Evolutionary conservation across 352 stramenopile genomes (phyloP).

Genomic region (Phytopythium kandeliae): DNA sequence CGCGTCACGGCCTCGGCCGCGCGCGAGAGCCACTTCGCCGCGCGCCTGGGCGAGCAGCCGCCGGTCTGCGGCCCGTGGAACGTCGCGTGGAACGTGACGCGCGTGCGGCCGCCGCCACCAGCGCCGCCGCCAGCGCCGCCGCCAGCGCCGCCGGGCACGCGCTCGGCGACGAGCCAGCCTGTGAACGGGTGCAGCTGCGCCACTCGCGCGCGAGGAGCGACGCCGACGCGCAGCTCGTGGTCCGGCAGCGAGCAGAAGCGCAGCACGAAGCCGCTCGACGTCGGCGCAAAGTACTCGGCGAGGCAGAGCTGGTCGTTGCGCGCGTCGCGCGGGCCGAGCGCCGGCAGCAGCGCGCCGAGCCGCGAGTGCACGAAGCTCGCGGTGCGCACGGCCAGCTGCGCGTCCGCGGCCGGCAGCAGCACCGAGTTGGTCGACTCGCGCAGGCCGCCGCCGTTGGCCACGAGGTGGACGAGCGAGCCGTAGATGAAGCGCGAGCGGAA

Average conservation of each 20-base stretch:
- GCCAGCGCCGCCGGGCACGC: constrained; percentile 5
- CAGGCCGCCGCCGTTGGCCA: constrained; percentile 11
- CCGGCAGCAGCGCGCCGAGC: neutral
- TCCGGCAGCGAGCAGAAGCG: constrained; percentile 20
- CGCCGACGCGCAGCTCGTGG: constrained; percentile 19
- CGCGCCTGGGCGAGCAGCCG: constrained; percentile 7
- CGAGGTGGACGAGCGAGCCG: constrained; percentile 25
- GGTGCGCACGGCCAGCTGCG: constrained; percentile 28
- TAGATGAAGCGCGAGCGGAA: constrained; percentile 32
- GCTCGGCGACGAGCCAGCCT: constrained; percentile 21
- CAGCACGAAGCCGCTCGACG: constrained; percentile 14
- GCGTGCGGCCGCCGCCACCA: constrained; percentile 3
- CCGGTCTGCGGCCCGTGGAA: constrained; percentile 15
- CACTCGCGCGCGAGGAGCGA: constrained; percentile 21
- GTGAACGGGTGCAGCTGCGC: constrained; percentile 24
- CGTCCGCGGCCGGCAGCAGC: constrained; percentile 2
- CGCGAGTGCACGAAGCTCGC: constrained; percentile 19
- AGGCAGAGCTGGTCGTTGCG: constrained; percentile 24
- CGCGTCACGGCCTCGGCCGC: neutral
- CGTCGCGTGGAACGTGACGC: constrained; percentile 23
- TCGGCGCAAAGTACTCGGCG: constrained; percentile 22
- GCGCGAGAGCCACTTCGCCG: constrained; percentile 2
- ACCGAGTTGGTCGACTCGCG: too few relatives aligned
- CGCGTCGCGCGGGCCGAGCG: too few relatives aligned
- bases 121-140: too few relatives aligned